Evolutionary conservation across 768 basidiomycete genomes (phyloP), one percentile per base, ranked within the genome.

Genomic region (Trametes cinnabarina): DNA sequence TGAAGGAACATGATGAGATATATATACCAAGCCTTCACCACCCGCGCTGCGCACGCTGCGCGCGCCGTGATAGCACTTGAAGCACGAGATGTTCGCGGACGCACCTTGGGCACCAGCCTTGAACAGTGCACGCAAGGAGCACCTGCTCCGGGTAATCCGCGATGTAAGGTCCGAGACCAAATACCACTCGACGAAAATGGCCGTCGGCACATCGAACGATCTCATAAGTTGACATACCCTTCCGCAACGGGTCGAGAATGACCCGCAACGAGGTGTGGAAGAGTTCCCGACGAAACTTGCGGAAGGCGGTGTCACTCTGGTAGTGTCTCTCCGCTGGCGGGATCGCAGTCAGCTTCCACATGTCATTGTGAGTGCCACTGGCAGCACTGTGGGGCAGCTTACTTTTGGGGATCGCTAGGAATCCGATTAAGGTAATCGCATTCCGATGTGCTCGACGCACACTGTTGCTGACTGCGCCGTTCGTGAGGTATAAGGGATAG

Each of bases 111-210:
- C 67, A 68, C 67, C 67, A 68, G 0, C 63, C 55, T 37, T 65
- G 63, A 4, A 68, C 63, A 32, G 63, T 54, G 14, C 53, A 47
- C 12, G 66, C 63, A 0, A 69, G 47, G 9, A 65, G 40, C 0
- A 66, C 66, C 43, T 73, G 71, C 47, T 73, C 72, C 7, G 69
- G 69, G 47, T 73, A 73, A 51, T 73, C 69, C 0, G 71, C 70
- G 48, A 73, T 73, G 47, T 67, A 72, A 0, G 68, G 66, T 0
- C 68, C 71, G 14, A 73, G 34, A 12, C 60, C 66, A 58, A 68
- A 72, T 4, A 73, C 61, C 2, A 62, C 63, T 3, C 63, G 54
- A 1, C 65, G 64, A 55, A 54, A 73, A 48, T 72, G 63, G 0
- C 65, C 63, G 57, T 73, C 70, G 2, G 66, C 59, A 44, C 68